Percentiles rank a stretch among this genome's conserved stretches.
These are phyloP conservation scores for Talaromyces liani DNA, from an alignment of 495 filamentous ascomycete species.

Conservation along the genomic window DNA sequence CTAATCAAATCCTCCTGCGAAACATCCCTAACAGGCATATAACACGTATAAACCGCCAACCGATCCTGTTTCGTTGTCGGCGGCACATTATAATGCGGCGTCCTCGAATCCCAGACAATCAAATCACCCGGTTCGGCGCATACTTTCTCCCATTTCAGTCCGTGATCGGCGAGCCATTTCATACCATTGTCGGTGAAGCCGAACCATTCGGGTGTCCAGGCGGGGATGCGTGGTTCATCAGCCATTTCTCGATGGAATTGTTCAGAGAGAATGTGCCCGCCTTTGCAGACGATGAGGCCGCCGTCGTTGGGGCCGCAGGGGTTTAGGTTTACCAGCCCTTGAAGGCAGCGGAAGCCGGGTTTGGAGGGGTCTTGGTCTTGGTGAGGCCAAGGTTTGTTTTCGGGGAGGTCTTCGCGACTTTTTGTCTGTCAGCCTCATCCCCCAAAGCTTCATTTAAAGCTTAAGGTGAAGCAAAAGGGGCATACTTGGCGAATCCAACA, in stretches of 20 bases:
- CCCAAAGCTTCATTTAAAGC: too few species aligned
- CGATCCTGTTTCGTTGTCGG: constrained; percentile 17
- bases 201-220: constrained; percentile 33
- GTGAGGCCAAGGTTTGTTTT: constrained; percentile 40
- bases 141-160: constrained; percentile 29
- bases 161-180: constrained; percentile 30
- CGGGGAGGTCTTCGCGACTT: constrained; percentile 24
- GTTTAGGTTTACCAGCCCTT: constrained; percentile 32
- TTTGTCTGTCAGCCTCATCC: too few species aligned
- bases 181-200: constrained; percentile 30
- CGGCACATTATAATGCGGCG: constrained; percentile 31
- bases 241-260: constrained; percentile 29
- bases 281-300: constrained; percentile 31
- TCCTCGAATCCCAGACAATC: constrained; percentile 36
- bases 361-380: constrained; percentile 37
- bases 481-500: constrained; percentile 29
- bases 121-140: constrained; percentile 34
- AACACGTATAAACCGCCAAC: constrained; percentile 29
- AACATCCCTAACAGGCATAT: constrained; percentile 27
- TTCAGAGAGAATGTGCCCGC: constrained; percentile 23
- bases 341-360: constrained; percentile 37
- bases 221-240: constrained; percentile 24
- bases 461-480: neutral
- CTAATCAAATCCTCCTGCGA: constrained; percentile 25
- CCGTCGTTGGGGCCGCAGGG: constrained; percentile 38